Conservation (phyloP, 164 flowering plant species). For the Amborella trichopoda region DNA sequence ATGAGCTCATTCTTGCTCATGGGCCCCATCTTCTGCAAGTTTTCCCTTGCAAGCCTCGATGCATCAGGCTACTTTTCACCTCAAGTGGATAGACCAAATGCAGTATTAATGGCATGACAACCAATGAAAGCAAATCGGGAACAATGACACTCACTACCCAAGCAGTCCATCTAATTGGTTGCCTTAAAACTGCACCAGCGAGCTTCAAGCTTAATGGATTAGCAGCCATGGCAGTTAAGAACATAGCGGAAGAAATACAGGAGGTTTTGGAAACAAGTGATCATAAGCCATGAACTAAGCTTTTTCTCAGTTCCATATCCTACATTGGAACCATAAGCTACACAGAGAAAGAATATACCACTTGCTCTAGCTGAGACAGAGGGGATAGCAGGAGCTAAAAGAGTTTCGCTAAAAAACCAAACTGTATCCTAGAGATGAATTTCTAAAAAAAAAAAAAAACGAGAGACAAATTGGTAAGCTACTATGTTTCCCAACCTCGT, state of each 20-base stretch:
- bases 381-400: too few species aligned
- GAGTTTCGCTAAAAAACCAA: constrained; percentile 21
- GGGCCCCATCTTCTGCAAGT: too few species aligned
- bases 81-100: too few species aligned
- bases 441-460: constrained; percentile 15
- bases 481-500: constrained; percentile 22
- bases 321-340: constrained; percentile 38
- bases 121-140: constrained; percentile 35
- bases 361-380: constrained; percentile 23
- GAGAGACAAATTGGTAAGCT: constrained; percentile 16
- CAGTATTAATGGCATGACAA: constrained; percentile 40
- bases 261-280: too few species aligned
- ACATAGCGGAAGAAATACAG: constrained; percentile 40
- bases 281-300: constrained; percentile 47
- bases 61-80: too few species aligned
- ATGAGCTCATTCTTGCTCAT: too few species aligned
- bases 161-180: constrained; percentile 40
- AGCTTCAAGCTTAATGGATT: constrained; percentile 39
- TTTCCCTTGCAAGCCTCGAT: too few species aligned
- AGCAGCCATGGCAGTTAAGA: constrained; percentile 50
- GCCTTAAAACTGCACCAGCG: constrained; percentile 23
- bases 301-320: constrained; percentile 40
- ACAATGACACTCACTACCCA: constrained; percentile 45
- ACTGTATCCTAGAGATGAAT: constrained; percentile 19
- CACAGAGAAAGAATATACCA: constrained; percentile 28